Percentiles rank a stretch among this genome's conserved stretches.
phyloP scores from a whole-genome alignment of 345 rosid species.

The Linum lewisii region DNA sequence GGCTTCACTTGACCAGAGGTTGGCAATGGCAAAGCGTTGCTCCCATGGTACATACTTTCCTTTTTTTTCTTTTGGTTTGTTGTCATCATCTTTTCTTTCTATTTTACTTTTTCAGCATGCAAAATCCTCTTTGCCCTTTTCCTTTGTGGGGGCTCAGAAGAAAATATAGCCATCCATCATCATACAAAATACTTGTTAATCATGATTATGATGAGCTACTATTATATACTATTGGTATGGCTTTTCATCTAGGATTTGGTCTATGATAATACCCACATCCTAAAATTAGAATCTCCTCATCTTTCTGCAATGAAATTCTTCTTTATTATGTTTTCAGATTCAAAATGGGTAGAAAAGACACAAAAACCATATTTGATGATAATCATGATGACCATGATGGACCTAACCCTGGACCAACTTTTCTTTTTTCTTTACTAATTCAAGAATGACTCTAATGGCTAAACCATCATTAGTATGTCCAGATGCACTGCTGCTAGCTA shows the following conservation, averaged over 20 bases:
- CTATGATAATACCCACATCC: background rate
- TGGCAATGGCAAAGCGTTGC: conserved; percentile 54
- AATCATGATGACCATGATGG: background rate
- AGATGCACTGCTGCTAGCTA: background rate
- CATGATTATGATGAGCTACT: background rate
- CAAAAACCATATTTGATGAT: background rate
- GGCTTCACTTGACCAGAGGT: conserved; percentile 47
- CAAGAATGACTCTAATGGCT: background rate
- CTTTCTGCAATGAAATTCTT: background rate
- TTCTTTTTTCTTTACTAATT: background rate
- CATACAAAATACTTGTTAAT: background rate
- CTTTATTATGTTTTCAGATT: background rate
- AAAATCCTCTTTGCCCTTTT: background rate
- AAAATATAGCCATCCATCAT: background rate
- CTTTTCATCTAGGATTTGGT: background rate
- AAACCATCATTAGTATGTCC: background rate
- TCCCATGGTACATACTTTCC: conserved; percentile 31
- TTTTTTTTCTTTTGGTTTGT: background rate
- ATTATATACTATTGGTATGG: background rate
- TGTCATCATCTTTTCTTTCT: background rate
- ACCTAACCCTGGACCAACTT: background rate
- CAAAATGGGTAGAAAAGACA: background rate
- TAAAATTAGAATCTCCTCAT: background rate
- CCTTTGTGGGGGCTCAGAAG: background rate
- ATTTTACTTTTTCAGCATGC: background rate